Conservation (phyloP, 2,329 filamentous ascomycete species). For the Penicillium polonicum region DNA sequence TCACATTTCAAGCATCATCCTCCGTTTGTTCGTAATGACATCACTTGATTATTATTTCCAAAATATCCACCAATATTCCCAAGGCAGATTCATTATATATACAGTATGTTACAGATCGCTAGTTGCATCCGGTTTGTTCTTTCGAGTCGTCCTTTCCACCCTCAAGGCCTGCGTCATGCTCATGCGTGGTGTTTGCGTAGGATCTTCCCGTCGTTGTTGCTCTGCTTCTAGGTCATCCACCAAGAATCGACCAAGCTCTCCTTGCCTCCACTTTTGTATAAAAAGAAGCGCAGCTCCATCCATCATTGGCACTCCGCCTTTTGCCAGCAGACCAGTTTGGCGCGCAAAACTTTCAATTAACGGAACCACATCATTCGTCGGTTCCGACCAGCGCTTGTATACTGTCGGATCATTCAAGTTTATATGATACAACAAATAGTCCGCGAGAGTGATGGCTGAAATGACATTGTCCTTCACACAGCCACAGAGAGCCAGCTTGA, state of each 20-base stretch:
- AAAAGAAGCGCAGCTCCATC: conserved; percentile 76
- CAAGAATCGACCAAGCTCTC: conserved; percentile 71
- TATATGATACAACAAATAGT: conserved; percentile 84
- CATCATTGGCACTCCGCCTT: conserved; percentile 68
- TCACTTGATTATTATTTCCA: conserved; percentile 8
- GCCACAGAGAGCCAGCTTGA: conserved; percentile 89
- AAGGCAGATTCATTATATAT: conserved; percentile 19
- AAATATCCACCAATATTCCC: background rate
- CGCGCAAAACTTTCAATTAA: conserved; percentile 70
- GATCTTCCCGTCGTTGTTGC: conserved; percentile 51
- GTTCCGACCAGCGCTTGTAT: conserved; percentile 64
- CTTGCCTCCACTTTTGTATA: conserved; percentile 77
- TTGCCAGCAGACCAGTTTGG: conserved; percentile 72
- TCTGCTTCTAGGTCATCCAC: conserved; percentile 72
- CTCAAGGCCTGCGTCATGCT: conserved; percentile 48
- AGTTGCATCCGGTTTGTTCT: conserved; percentile 26
- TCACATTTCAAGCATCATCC: conserved; percentile 20
- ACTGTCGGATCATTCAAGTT: conserved; percentile 64
- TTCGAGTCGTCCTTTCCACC: conserved; percentile 36
- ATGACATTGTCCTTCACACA: conserved; percentile 89
- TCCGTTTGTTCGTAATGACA: conserved; percentile 16
- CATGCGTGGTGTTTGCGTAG: conserved; percentile 31
- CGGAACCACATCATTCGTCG: conserved; percentile 79
- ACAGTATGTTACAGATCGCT: conserved; percentile 23
- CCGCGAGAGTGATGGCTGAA: conserved; percentile 72